Conservation (phyloP, 1,284 basidiomycete species). For the Paramarasmius palmivorus region DNA sequence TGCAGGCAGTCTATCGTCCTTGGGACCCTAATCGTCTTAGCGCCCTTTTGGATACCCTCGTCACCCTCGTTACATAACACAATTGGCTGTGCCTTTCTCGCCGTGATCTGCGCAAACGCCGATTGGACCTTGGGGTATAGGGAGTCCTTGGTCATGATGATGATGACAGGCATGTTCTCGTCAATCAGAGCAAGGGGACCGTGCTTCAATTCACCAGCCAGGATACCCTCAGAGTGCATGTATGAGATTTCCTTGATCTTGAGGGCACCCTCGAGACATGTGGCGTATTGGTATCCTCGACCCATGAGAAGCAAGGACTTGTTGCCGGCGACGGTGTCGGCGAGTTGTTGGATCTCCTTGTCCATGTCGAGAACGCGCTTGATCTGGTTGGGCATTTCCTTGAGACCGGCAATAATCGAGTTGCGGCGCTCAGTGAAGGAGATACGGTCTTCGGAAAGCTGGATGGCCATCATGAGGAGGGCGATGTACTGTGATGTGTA, state of each 20-base stretch:
- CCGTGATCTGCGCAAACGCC: slow-evolving; percentile 95
- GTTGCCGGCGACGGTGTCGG: slow-evolving; percentile 78
- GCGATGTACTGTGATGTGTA: slow-evolving; percentile 99
- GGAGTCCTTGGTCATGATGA: slow-evolving; percentile 99
- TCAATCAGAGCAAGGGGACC: slow-evolving; percentile 97
- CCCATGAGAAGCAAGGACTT: slow-evolving; percentile 97
- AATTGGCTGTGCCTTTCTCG: slow-evolving; percentile 94
- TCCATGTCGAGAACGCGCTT: slow-evolving; percentile 87
- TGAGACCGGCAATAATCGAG: slow-evolving; percentile 93
- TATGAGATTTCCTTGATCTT: slow-evolving; percentile 99
- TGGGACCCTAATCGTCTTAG: slow-evolving; percentile 90
- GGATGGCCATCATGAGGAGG: slow-evolving; percentile 96
- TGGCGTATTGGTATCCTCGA: slow-evolving; percentile 97
- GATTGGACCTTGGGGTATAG: slow-evolving; percentile 98
- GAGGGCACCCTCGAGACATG: slow-evolving; percentile 96
- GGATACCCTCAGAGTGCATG: slow-evolving; percentile 92
- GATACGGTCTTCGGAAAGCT: slow-evolving; percentile 96
- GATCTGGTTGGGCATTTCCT: slow-evolving; percentile 89
- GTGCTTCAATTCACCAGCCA: slow-evolving; percentile 98
- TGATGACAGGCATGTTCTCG: slow-evolving; percentile 97
- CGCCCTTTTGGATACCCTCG: slow-evolving; percentile 71
- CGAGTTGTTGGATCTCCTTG: slow-evolving; percentile 79
- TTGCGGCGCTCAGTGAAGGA: slow-evolving; percentile 89
- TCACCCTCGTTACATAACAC: slow-evolving; percentile 97
- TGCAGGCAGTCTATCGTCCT: slow-evolving; percentile 95